These are phyloP conservation scores for Corymbia maculata DNA, from an alignment of 345 rosid species.

Conservation along the genomic window DNA sequence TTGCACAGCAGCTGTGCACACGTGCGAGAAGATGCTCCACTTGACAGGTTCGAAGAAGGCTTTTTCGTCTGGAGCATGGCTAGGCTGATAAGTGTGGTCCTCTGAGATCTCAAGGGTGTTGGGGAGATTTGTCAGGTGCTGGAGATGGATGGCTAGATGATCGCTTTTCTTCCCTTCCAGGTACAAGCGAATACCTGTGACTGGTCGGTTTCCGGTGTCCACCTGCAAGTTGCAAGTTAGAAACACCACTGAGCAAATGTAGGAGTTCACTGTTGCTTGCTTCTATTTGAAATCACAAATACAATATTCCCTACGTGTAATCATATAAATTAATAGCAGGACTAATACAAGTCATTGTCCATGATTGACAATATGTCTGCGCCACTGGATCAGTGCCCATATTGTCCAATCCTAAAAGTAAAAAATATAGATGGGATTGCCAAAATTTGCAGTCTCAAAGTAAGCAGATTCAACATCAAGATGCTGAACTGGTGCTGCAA, in stretches of 20 bases:
- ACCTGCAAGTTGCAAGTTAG: conserved; percentile 29
- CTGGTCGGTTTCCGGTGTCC: conserved; percentile 72
- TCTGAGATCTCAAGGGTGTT: conserved; percentile 46
- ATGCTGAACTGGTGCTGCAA: background rate
- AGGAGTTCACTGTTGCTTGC: background rate
- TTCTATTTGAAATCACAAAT: background rate
- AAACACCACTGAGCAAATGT: background rate
- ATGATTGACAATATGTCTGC: background rate
- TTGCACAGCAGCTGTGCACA: conserved; percentile 82
- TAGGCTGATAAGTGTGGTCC: conserved; percentile 40
- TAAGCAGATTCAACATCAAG: background rate
- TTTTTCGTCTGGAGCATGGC: conserved; percentile 32
- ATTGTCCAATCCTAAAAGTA: background rate
- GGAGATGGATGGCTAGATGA: conserved; percentile 84
- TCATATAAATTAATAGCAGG: background rate
- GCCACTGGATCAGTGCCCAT: background rate
- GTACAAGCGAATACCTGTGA: conserved; percentile 81
- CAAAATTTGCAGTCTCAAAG: background rate
- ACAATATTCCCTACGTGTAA: background rate
- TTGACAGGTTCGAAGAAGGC: conserved; percentile 81
- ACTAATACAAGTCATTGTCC: background rate
- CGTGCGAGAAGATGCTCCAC: conserved; percentile 91
- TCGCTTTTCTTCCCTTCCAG: conserved; percentile 88
- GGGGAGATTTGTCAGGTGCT: conserved; percentile 74
- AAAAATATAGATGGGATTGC: background rate